Evolutionary conservation across 345 rosid species (phyloP).

Genomic region (Mercurialis annua): DNA sequence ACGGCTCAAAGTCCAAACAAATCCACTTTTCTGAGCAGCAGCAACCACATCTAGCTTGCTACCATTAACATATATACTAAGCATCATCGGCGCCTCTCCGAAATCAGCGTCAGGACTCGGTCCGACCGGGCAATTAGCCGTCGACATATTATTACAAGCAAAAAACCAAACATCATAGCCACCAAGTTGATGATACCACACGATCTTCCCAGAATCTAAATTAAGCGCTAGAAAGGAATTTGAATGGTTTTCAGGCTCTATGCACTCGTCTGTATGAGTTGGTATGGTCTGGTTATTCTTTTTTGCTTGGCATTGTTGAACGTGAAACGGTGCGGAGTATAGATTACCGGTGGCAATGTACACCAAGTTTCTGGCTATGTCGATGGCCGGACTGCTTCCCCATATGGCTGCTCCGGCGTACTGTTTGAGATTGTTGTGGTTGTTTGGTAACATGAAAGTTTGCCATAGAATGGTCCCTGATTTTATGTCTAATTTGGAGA

Average conservation of each 20-base stretch:
- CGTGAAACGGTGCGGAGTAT: constrained; percentile 28
- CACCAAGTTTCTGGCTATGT: constrained; percentile 22
- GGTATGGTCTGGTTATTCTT: constrained; percentile 33
- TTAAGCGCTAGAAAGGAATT: constrained; percentile 33
- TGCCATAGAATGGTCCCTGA: constrained; percentile 26
- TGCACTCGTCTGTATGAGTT: constrained; percentile 18
- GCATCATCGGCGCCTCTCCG: constrained; percentile 35
- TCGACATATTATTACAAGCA: constrained; percentile 23
- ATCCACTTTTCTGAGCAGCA: constrained; percentile 36
- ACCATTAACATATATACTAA: constrained; percentile 15
- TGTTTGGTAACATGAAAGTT: constrained; percentile 29
- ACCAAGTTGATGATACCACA: constrained; percentile 31
- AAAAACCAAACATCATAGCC: constrained; percentile 36
- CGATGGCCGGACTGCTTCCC: constrained; percentile 40
- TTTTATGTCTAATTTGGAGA: constrained; percentile 19
- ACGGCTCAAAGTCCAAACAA: constrained; percentile 29
- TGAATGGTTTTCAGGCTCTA: constrained; percentile 30
- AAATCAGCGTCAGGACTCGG: constrained; percentile 37
- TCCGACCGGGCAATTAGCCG: constrained; percentile 29
- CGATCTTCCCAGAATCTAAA: constrained; percentile 25
- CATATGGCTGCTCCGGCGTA: constrained; percentile 33
- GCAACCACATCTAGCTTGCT: constrained; percentile 18
- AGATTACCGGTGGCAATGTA: constrained; percentile 40
- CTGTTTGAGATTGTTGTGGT: constrained; percentile 10
- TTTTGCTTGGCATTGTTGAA: constrained; percentile 26